Base-by-base conservation (phyloP, 495 filamentous ascomycete species). In the Physcia stellaris region DNA sequence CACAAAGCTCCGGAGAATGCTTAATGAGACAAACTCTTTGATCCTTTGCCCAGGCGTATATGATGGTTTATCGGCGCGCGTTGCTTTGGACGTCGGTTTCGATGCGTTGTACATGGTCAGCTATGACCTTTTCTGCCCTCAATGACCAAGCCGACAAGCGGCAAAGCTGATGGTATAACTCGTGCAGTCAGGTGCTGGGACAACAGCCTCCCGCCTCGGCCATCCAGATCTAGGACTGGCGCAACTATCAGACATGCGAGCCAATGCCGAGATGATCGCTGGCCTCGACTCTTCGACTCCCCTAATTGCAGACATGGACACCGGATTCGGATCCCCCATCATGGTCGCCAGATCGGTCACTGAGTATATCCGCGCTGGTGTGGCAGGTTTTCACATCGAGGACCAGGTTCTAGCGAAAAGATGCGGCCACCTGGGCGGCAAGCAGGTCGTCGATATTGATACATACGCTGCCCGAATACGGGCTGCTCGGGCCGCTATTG, bases 301-400 rank as follows among this genome's bases (percentile, higher is more conserved):
- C 1, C 46, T 83, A 4, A 80, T 84, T 50, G 78, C 78, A n/a
- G 79, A 83, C 47, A 76, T 74, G 45, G 79, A 84, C 53, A 73
- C 69, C 11, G 73, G 75, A 15, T 79, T 70, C 37, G 75, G 73
- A 43, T 73, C 69, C 1, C 70, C 71, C 0, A 46, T 79, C 24
- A 76, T 76, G 63, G 68, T 82, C 13, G 60, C 69, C n/a, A 65
- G 69, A 26, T 67, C 77, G 1, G 68, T 80, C 13, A 60, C 68
- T 43, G 60, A 73, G 31, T 84, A 82, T 50, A 71, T 73, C 29
- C 63, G 64, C 13, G 67, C 73, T 9, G 75, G 75, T n/a, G 73
- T 83, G 0, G 79, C 79, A 4, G 80, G 67, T 7, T 63, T 83
- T 43, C 77, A 83, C 43, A 69, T 83, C 40, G 79, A 85, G 58